Evolutionary conservation across 2,329 filamentous ascomycete genomes (phyloP).

Genomic region (Colletotrichum euphorbiae): DNA sequence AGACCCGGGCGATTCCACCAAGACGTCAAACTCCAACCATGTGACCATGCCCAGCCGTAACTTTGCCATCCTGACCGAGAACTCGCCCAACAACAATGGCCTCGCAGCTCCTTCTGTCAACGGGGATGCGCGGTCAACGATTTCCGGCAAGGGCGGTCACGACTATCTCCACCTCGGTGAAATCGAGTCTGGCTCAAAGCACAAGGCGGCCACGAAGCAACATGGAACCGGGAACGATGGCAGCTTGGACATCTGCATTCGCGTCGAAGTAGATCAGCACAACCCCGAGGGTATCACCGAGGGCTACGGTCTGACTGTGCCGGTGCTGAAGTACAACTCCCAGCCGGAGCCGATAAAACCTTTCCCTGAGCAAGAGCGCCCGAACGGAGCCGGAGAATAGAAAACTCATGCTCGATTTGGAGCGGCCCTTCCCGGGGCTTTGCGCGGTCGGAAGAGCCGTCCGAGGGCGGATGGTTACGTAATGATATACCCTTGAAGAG

Average conservation of each 20-base stretch:
- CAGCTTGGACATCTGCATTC: constrained; percentile 83
- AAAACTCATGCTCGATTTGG: neutral
- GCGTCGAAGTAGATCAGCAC: constrained; percentile 88
- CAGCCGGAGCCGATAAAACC: constrained; percentile 42
- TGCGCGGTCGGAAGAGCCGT: constrained; percentile 10
- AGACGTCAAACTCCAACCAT: constrained; percentile 80
- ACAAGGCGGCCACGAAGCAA: constrained; percentile 74
- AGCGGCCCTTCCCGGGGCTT: too few relatives aligned
- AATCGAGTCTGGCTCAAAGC: constrained; percentile 78
- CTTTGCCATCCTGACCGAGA: constrained; percentile 91
- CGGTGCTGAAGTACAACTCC: constrained; percentile 65
- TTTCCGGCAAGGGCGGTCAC: constrained; percentile 72
- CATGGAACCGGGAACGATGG: constrained; percentile 68
- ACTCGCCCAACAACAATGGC: constrained; percentile 71
- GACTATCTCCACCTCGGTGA: constrained; percentile 81
- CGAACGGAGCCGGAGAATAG: constrained; percentile 26
- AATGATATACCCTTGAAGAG: constrained; percentile 37
- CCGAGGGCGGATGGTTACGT: constrained; percentile 27
- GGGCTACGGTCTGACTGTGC: constrained; percentile 88
- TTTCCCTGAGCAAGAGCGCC: constrained; percentile 36
- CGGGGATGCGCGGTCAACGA: constrained; percentile 43
- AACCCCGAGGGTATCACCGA: constrained; percentile 83
- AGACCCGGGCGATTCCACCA: constrained; percentile 82
- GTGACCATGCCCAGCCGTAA: constrained; percentile 94
- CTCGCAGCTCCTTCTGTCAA: constrained; percentile 40